Percentiles rank a stretch among this genome's conserved stretches.
Conservation (phyloP, 352 stramenopile species). For the Phytophthora foliorum region DNA sequence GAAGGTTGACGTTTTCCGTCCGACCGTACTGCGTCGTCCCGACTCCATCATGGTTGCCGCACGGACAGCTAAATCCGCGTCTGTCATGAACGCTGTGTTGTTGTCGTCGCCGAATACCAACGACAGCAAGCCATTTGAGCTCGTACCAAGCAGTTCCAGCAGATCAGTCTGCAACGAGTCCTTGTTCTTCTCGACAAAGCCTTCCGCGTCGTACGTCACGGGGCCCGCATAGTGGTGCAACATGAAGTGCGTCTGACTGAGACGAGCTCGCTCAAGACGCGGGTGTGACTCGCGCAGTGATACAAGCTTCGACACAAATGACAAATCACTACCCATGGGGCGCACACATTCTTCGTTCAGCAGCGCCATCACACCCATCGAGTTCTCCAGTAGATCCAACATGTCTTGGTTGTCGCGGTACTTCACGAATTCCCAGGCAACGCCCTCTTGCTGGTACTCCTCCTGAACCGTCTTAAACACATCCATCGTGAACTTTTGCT, state of each 20-base stretch:
- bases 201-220: conserved; percentile 84
- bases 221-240: conserved; percentile 85
- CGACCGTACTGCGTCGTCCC: conserved; percentile 55
- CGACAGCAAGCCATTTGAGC: conserved; percentile 78
- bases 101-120: conserved; percentile 71
- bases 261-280: conserved; percentile 77
- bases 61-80: conserved; percentile 68
- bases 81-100: conserved; percentile 64
- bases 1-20: conserved; percentile 80
- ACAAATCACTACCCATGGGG: conserved; percentile 88
- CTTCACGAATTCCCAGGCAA: conserved; percentile 84
- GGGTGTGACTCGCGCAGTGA: conserved; percentile 85
- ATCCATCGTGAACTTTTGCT: conserved; percentile 92
- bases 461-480: conserved; percentile 91
- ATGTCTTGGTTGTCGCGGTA: conserved; percentile 94
- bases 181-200: conserved; percentile 92
- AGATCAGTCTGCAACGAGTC: conserved; percentile 87
- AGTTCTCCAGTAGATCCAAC: conserved; percentile 91
- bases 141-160: conserved; percentile 72
- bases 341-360: conserved; percentile 94
- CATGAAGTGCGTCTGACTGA: conserved; percentile 83
- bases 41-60: conserved; percentile 58
- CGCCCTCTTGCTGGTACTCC: conserved; percentile 78
- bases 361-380: conserved; percentile 90
- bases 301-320: conserved; percentile 91